Evolutionary conservation across 352 stramenopile species (phyloP).

Genomic region (Pythium periplocum): DNA sequence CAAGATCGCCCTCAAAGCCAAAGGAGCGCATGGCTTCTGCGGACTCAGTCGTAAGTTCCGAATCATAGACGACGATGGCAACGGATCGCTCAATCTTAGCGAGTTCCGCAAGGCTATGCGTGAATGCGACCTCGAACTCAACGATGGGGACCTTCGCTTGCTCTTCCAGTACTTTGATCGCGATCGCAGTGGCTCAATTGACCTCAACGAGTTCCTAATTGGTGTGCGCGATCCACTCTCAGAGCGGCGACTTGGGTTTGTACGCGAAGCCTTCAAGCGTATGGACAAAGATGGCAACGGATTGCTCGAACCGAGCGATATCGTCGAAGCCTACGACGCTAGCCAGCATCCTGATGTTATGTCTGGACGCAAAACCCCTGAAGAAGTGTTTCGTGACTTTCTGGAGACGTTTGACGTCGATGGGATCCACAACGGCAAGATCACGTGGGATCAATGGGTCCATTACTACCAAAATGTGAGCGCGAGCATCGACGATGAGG

Average conservation of each 20-base stretch:
- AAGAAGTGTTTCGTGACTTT: conserved; percentile 78
- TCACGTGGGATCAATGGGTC: conserved; percentile 60
- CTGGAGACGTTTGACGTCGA: conserved; percentile 76
- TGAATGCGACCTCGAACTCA: conserved; percentile 37
- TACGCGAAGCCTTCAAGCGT: conserved; percentile 84
- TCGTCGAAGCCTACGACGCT: conserved; percentile 79
- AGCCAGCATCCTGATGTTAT: conserved; percentile 82
- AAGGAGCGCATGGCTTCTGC: conserved; percentile 68
- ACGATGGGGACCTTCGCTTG: conserved; percentile 40
- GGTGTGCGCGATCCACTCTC: conserved; percentile 83
- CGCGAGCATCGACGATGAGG: conserved; percentile 85
- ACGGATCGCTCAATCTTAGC: conserved; percentile 53
- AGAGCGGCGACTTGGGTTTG: conserved; percentile 60
- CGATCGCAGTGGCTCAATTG: conserved; percentile 79
- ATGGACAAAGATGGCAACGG: conserved; percentile 80
- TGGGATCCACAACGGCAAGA: conserved; percentile 37
- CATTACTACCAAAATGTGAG: conserved; percentile 90
- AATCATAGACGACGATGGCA: conserved; percentile 69
- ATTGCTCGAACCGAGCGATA: conserved; percentile 59
- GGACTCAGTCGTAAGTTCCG: conserved; percentile 70
- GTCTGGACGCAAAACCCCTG: conserved; percentile 61
- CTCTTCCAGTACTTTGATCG: conserved; percentile 85
- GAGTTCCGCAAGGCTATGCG: conserved; percentile 78
- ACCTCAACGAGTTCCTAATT: conserved; percentile 81
- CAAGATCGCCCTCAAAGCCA: conserved; percentile 47